Evolutionary conservation across 2,329 filamentous ascomycete species (phyloP), one percentile per base, ranked within the genome.

Genomic region (Macrophomina phaseolina): DNA sequence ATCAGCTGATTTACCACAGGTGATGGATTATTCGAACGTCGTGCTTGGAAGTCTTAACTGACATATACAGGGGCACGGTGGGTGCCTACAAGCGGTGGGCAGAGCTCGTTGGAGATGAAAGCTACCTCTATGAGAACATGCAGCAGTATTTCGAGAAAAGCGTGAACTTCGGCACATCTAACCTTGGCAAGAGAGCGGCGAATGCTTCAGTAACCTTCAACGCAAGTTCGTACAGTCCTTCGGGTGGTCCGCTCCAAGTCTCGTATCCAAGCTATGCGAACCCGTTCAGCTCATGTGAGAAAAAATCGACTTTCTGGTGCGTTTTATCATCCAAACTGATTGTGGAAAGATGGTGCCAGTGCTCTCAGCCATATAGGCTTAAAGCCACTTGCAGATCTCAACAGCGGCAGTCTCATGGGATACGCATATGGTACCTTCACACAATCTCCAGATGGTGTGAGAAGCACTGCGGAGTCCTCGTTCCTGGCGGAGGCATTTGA

Each of bases 391-490:
- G 66, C 68, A 16, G 74, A 72, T n/a, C 68, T 75, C 40, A 74
- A 68, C 58, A 72, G 69, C 56, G 74, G 74, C 2, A 60, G 42
- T 14, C 34, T 76, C 12, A 53, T 68, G 11, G 73, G 74, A 30
- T 73, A 70, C 69, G 65, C 69, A 2, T 63, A 75, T 0, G 73
- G 70, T 0, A 80, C 77, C 0, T 75, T 81, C 58, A 72, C 75
- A 23, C 71, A 38, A 38, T 58, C 70, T 5, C 68, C 56, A 18
- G 51, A 72, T 64, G 68, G 70, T 5, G 73, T 70, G 5, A 67
- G 73, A 9, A 70, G 69, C 42, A 69, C 71, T 2, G 73, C 72
- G 1, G 69, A 71, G 71, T 64, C 52, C 70, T 68, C 62, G 72
- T 71, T 34, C 16, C 62, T 74, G 0, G 52, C 65, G 30, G 67